These are phyloP conservation scores for Iris pallida DNA, from an alignment of 116 monocot genomes.

Conservation along the genomic window DNA sequence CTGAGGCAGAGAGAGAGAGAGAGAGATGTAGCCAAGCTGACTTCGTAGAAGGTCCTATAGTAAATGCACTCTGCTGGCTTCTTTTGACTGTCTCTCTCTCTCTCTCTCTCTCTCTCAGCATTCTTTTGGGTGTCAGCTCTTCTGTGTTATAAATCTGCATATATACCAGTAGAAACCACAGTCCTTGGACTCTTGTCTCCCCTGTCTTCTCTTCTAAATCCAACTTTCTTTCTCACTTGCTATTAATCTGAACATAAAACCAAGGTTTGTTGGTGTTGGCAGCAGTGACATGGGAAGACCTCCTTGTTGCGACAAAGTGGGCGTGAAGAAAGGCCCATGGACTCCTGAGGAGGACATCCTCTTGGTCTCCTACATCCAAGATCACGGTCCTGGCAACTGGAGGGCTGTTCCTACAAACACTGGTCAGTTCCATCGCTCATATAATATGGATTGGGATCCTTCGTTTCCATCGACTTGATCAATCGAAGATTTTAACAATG, in stretches of 20 bases:
- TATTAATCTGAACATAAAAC: not conserved
- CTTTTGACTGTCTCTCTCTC: not conserved
- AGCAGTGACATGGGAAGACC: constrained; percentile 46
- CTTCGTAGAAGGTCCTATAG: not conserved
- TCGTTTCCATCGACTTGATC: not conserved
- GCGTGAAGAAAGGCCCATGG: constrained; percentile 74
- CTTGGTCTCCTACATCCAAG: constrained; percentile 67
- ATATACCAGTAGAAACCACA: constrained; percentile 18
- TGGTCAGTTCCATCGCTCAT: constrained; percentile 19
- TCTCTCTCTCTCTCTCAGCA: not conserved
- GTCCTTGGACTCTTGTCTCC: constrained; percentile 11
- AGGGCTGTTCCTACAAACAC: constrained; percentile 63
- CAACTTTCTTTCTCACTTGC: not conserved
- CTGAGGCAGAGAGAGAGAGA: constrained; percentile 10
- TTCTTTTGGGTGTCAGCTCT: not conserved
- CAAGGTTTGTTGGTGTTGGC: not conserved
- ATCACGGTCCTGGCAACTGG: constrained; percentile 80
- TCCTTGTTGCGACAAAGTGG: constrained; percentile 59
- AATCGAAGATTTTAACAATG: not conserved
- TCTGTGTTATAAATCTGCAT: constrained; percentile 13
- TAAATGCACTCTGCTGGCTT: constrained; percentile 8
- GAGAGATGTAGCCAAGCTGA: not conserved
- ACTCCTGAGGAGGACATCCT: constrained; percentile 85
- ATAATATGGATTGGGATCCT: not conserved
- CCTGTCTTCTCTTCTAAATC: not conserved